Evolutionary conservation across 495 filamentous ascomycete species (phyloP), one percentile per base, ranked within the genome.

Genomic region (Talaromyces stipitatus): DNA sequence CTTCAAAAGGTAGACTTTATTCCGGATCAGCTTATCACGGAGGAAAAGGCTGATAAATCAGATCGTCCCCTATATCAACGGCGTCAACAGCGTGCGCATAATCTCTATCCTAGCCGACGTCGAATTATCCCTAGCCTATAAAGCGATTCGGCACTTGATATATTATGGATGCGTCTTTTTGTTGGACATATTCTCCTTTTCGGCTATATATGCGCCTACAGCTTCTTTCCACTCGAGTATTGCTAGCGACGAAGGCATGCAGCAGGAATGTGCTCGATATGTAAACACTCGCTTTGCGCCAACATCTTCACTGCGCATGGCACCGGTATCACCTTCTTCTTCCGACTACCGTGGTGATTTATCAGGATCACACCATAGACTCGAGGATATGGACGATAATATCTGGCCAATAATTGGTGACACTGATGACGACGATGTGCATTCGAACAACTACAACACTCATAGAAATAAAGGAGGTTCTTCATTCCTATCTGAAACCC

Each of bases 161-260:
- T 95, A 92, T 78, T 97, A 97, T 67, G 86, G 88, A 65, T 94
- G 89, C 64, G 75, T 92, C 28, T 77, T 94, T 30, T 78, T 97
- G 41, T 82, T 97, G 8, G 94, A 97, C 68, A 85, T 96, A 64
- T 97, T 97, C 74, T 88, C 90, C 63, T 97, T 97, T 70, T 78
- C 82, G 24, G 88, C 88, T 54, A 91, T 94, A 58, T 98, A 97
- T 64, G 91, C 91, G 0, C 85, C 85, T 2, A 94, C 95, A 1
- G 73, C 81, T 0, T 85, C 87, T 41, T 85, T 97, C 58, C 80
- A 82, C 60, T 76, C 79, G 28, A 88, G 95, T 28, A 80, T 97
- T 32, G 77, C 77, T 16, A 82, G 84, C 61, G 78, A 84, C 52
- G 78, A 81, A 53, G 78, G 75, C 30, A 81, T 95, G 69, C 85